Evolutionary conservation across 2,329 filamentous ascomycete genomes (phyloP).

Genomic region (Diaporthe eres): DNA sequence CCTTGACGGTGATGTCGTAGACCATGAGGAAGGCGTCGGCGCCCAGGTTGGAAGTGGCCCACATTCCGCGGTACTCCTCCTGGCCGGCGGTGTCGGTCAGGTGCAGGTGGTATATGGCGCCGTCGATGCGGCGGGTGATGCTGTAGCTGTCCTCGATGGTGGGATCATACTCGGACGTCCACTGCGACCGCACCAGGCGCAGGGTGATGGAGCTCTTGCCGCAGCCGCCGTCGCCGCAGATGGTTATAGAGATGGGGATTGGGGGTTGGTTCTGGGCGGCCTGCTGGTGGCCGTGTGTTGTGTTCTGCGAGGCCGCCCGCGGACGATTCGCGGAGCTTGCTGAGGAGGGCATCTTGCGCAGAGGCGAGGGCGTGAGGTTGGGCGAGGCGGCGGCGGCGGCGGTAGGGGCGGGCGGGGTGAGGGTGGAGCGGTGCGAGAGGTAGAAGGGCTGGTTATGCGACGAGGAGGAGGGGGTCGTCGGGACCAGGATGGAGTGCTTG

Average conservation of each 20-base stretch:
- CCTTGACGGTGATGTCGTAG: slow-evolving; percentile 84
- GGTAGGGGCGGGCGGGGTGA: slow-evolving; percentile 12
- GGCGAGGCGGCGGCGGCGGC: slow-evolving; percentile 19
- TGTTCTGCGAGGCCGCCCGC: slow-evolving; percentile 38
- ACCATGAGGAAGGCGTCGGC: slow-evolving; percentile 89
- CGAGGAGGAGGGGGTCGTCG: slow-evolving; percentile 38
- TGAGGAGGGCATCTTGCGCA: slow-evolving; percentile 40
- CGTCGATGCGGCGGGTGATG: slow-evolving; percentile 84
- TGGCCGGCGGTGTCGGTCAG: slow-evolving; percentile 91
- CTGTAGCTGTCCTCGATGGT: slow-evolving; percentile 89
- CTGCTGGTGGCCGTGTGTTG: slow-evolving; percentile 39
- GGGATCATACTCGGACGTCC: slow-evolving; percentile 87
- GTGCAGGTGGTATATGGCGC: slow-evolving; percentile 82
- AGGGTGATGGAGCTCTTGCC: slow-evolving; percentile 90
- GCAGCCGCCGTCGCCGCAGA: slow-evolving; percentile 88
- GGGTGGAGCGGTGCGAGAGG: slow-evolving; percentile 38
- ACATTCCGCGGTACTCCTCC: slow-evolving; percentile 90
- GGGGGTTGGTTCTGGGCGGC: slow-evolving; percentile 54
- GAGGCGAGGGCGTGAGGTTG: slow-evolving; percentile 9
- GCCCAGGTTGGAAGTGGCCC: slow-evolving; percentile 83
- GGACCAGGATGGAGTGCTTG: slow-evolving; percentile 42
- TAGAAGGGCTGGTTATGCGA: slow-evolving; percentile 37
- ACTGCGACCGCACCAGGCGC: slow-evolving; percentile 84
- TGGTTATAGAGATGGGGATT: slow-evolving; percentile 79
- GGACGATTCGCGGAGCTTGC: slow-evolving; percentile 37